phyloP scores from a whole-genome alignment of 495 filamentous ascomycete genomes.

The Apiosordaria backusii region DNA sequence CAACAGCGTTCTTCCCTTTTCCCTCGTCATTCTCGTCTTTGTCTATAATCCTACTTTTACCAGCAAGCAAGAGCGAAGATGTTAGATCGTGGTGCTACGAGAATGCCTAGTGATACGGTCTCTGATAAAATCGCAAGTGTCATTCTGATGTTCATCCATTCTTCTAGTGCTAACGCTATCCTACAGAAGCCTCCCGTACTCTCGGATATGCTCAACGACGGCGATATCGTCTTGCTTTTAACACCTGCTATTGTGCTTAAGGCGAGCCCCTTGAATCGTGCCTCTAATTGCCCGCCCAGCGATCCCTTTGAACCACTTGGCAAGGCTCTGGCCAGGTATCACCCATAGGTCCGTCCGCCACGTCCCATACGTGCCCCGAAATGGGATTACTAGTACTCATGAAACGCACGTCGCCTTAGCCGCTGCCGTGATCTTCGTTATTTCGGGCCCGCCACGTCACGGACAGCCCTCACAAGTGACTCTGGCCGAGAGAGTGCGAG shows the following conservation, averaged over 20 bases:
- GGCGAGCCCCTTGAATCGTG: constrained; percentile 21
- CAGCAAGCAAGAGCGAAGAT: no score
- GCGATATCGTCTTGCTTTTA: constrained; percentile 54
- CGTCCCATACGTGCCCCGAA: constrained; percentile 55
- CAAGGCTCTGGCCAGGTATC: constrained; percentile 49
- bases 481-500: constrained; percentile 41
- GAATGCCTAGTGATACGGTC: no score
- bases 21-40: no score
- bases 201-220: constrained; percentile 37
- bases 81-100: no score
- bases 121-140: no score
- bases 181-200: no score
- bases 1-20: no score
- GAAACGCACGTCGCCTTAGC: constrained; percentile 56
- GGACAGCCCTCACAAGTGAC: constrained; percentile 41
- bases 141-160: no score
- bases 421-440: constrained; percentile 52
- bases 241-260: constrained; percentile 54
- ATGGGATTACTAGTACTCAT: constrained; percentile 57
- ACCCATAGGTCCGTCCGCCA: constrained; percentile 57
- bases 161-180: no score
- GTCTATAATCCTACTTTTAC: no score
- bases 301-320: constrained; percentile 62
- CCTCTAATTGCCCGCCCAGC: constrained; percentile 21
- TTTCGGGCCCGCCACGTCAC: constrained; percentile 37